Base-by-base conservation (phyloP, 768 basidiomycete genomes). In the Lactarius sp. region DNA sequence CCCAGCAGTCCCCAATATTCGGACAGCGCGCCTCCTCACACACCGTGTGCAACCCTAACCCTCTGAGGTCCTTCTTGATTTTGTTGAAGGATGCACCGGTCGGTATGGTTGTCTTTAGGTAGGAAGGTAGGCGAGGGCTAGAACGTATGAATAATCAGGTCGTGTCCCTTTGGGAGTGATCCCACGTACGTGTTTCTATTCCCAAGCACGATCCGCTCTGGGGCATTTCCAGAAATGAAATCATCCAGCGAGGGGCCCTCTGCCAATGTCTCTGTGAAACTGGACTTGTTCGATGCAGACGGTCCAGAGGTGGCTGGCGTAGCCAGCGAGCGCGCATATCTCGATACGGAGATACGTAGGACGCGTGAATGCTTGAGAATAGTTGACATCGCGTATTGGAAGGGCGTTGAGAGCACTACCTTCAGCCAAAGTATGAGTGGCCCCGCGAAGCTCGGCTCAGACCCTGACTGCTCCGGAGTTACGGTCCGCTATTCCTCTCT, bases 1-100 rank as follows among this genome's bases (percentile, higher is more conserved):
- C 94, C 97, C 97, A 99, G 71, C 97, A 99, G 71, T 98, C 96
- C n/a, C 96, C 97, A 60, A 99, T 98, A 71, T 99, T 99, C 0
- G 97, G 97, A 79, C 97, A 99, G 66, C 95, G 83, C 41, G 97
- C 97, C 74, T 99, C 97, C 75, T 99, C 97, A 71, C 97, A 99
- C 2, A 99, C 97, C 0, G 97, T 99, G 71, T 97, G 94, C 53
- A 99, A 78, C 8, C 84, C 84, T 2, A 99, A 82, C 2, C 95
- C 96, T 57, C 97, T 81, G 14, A 99, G 80, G 75, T 99, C 97
- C 68, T 88, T 91, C 82, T 96, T 98, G 67, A 99, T 98, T 71
- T 85, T 92, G 67, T 84, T 87, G 74, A 88, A 99, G 2, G 94
- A 93, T 12, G 80, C 79, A 36, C 94, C 92, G 0, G 89, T 91